Evolutionary conservation across 2,329 filamentous ascomycete species (phyloP), one percentile per base, ranked within the genome.

Genomic region (Phyllosticta paracitricarpa): DNA sequence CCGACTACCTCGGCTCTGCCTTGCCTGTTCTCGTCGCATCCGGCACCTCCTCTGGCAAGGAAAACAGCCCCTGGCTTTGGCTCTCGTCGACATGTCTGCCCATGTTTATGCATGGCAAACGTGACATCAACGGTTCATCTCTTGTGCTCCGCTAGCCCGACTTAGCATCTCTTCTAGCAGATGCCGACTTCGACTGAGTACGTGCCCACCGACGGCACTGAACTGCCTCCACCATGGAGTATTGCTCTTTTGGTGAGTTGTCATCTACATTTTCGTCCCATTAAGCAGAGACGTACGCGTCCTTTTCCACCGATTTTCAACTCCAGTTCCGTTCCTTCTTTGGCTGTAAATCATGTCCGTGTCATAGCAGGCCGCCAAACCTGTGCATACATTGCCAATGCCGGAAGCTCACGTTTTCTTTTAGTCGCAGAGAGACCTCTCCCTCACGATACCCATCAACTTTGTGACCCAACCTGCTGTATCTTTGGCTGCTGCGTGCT

Each of bases 391-490:
- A 4, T 19, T 51, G 14, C n/a, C 40, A 48, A 19, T 48, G 2
- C 6, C 14, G n/a, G 14, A n/a, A 48, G 28, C 22, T 30, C 25
- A 22, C 12, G 14, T 25, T 22, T 26, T 26, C 14, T 24, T 54
- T 48, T 66, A 85, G 84, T 83, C 83, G 54, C 82, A 86, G 70
- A 76, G 85, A 70, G 85, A 88, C 75, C 74, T 86, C 51, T 78
- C 80, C 24, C 72, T 82, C 10, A 76, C 78, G 61, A 76, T 87
- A 6, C 85, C 85, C 2, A 80, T 88, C 66, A 86, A 88, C 67
- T 86, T 78, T 69, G 79, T 85, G 51, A 84, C 82, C 3, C 72
- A 75, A 17, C 81, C 84, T 9, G 82, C 79, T 0, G 77, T 86
- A 1, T 81, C 81, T 9, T 67, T 88, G 48, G 78, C 76, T 1